phyloP scores from a whole-genome alignment of 2,329 filamentous ascomycete species.

The Apiospora koreana region DNA sequence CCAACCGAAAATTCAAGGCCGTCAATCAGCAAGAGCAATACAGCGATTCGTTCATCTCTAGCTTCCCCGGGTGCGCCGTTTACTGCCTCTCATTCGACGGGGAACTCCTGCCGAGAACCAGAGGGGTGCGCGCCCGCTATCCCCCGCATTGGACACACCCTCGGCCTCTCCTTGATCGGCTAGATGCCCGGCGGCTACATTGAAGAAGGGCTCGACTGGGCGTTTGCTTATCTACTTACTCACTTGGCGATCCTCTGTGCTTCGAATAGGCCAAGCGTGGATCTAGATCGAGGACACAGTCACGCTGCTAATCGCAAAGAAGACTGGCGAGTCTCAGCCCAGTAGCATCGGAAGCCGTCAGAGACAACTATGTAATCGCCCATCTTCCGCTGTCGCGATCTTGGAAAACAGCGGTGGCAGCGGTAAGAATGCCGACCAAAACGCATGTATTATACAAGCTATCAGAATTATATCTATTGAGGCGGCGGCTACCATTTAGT shows the following conservation, averaged over 20 bases:
- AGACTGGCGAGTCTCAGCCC: too few species aligned
- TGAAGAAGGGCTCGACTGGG: not conserved
- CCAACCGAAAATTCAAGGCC: not conserved
- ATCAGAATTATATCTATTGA: not conserved
- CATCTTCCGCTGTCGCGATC: not conserved
- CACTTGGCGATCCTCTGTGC: too few species aligned
- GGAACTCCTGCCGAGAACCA: constrained; percentile 5
- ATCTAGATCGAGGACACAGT: not conserved
- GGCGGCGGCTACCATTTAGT: not conserved
- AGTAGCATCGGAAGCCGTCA: not conserved
- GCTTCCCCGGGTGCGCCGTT: not conserved
- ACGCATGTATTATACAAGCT: not conserved
- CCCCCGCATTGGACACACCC: not conserved
- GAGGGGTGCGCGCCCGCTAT: not conserved
- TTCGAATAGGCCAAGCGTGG: too few species aligned
- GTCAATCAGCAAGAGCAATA: not conserved
- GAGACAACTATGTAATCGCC: not conserved
- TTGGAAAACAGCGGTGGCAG: not conserved
- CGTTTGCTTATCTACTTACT: not conserved
- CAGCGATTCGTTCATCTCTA: not conserved
- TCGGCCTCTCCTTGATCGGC: not conserved
- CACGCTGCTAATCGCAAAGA: not conserved
- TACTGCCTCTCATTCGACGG: not conserved
- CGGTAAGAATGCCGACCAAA: not conserved
- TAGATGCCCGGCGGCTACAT: not conserved